phyloP scores from a whole-genome alignment of 2,329 filamentous ascomycete genomes.

The Pyrenochaeta sp. region DNA sequence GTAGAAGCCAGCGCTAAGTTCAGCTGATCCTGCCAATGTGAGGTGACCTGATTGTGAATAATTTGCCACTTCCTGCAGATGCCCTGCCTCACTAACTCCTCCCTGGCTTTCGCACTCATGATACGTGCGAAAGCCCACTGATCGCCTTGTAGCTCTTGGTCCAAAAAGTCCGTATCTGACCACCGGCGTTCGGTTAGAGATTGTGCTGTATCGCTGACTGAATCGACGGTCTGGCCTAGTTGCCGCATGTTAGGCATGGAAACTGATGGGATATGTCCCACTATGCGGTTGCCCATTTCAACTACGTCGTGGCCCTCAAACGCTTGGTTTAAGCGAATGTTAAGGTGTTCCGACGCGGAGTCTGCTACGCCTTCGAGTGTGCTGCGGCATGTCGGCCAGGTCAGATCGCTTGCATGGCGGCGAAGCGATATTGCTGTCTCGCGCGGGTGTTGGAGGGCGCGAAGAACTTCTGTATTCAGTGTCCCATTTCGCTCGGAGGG shows the following conservation, averaged over 20 bases:
- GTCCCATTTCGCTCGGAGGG: conserved; percentile 21
- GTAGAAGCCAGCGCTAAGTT: conserved; percentile 6
- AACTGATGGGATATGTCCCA: conserved; percentile 4
- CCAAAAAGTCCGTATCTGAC: not conserved
- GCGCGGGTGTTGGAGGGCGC: conserved; percentile 1
- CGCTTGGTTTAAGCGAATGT: conserved; percentile 12
- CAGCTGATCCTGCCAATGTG: conserved; percentile 12
- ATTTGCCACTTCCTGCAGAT: conserved; percentile 18
- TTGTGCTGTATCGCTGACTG: conserved; percentile 8
- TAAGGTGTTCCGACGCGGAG: conserved; percentile 3
- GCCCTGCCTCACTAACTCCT: conserved; percentile 11
- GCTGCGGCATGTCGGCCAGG: not conserved
- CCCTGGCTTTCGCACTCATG: conserved; percentile 14
- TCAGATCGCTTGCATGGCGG: not conserved
- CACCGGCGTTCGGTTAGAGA: not conserved
- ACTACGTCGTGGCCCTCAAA: conserved; percentile 24
- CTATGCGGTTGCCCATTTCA: conserved; percentile 16
- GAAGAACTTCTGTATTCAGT: not conserved
- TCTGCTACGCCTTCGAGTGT: conserved; percentile 4
- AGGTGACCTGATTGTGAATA: not conserved
- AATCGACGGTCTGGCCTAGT: conserved; percentile 6
- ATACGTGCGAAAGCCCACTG: conserved; percentile 14
- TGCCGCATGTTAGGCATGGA: conserved; percentile 9
- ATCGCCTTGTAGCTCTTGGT: conserved; percentile 3
- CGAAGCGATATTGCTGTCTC: not conserved